Evolutionary conservation across 1,284 basidiomycete genomes (phyloP), one percentile per base, ranked within the genome.

Genomic region (Leccinum cinnamomeum): DNA sequence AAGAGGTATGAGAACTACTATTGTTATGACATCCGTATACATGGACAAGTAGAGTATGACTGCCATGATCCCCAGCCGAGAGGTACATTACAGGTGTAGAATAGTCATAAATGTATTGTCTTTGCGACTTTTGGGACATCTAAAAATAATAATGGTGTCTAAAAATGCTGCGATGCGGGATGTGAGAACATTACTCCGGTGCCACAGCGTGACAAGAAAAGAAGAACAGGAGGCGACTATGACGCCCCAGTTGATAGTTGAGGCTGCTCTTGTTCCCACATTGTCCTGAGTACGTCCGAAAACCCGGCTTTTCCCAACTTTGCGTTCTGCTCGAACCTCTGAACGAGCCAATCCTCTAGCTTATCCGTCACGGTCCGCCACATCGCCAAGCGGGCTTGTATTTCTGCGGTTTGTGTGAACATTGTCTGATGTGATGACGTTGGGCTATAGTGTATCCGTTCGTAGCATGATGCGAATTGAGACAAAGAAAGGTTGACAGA

Each of bases 401-500:
- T 88, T 78, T 94, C 91, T 2, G 92, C 92, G n/a, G 90, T 91
- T 72, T 94, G 92, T 2, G 79, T 74, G 72, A 94, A 94, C 44
- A 78, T 71, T n/a, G 92, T 94, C 59, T 82, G 80, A 51, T 80
- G 77, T 28, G 78, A 70, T 0, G 83, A 80, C n/a, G 82, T 78
- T 2, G 95, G 94, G 2, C 82, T 82, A 74, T 98, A 98, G 57
- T 87, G 88, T 76, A 98, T 95, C 70, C 86, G 88, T 77, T 98
- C 95, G 67, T 92, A 88, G 72, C 93, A 94, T 35, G 91, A 90
- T 59, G 91, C 90, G 70, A 94, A 94, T 77, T 97, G 91, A 14
- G 92, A 94, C 53, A 97, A 79, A 23, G 91, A 92, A 58, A 97
- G 88, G 77, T 96, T 97, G 76, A 94, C 89, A 23, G 93, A 94